Percentiles rank a stretch among this genome's conserved stretches.
Evolutionary conservation across 495 filamentous ascomycete species (phyloP).

Genomic region (Margaritispora aquatica): DNA sequence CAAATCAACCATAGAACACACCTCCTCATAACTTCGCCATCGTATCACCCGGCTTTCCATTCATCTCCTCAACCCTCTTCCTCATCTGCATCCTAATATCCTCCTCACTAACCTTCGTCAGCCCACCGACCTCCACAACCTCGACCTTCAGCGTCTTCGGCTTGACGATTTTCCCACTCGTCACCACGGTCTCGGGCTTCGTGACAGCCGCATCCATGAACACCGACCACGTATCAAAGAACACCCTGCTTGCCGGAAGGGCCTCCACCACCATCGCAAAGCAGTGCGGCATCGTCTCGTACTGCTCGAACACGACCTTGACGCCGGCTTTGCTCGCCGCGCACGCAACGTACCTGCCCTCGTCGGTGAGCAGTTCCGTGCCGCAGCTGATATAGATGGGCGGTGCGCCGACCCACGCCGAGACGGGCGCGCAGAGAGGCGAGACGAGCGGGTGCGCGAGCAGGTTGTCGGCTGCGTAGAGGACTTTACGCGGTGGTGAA

Average conservation of each 20-base stretch:
- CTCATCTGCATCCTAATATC: slow-evolving; percentile 46
- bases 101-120: slow-evolving; percentile 44
- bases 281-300: slow-evolving; percentile 86
- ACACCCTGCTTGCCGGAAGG: slow-evolving; percentile 39
- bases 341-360: slow-evolving; percentile 55
- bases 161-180: slow-evolving; percentile 45
- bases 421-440: slow-evolving; percentile 47
- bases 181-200: slow-evolving; percentile 31
- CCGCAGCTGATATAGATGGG: slow-evolving; percentile 73
- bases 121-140: slow-evolving; percentile 42
- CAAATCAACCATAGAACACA: too few relatives aligned
- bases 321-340: slow-evolving; percentile 56
- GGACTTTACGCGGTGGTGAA: slow-evolving; percentile 56
- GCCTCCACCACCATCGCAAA: slow-evolving; percentile 61
- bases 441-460: slow-evolving; percentile 71
- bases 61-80: slow-evolving; percentile 37
- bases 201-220: slow-evolving; percentile 49
- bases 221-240: slow-evolving; percentile 47
- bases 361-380: slow-evolving; percentile 74
- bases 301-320: slow-evolving; percentile 62
- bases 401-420: slow-evolving; percentile 57
- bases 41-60: slow-evolving; percentile 32
- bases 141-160: slow-evolving; percentile 48
- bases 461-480: slow-evolving; percentile 60
- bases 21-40: slow-evolving; percentile 36